Base-by-base conservation (phyloP, 2,329 filamentous ascomycete genomes). In the Cladosporium halotolerans region DNA sequence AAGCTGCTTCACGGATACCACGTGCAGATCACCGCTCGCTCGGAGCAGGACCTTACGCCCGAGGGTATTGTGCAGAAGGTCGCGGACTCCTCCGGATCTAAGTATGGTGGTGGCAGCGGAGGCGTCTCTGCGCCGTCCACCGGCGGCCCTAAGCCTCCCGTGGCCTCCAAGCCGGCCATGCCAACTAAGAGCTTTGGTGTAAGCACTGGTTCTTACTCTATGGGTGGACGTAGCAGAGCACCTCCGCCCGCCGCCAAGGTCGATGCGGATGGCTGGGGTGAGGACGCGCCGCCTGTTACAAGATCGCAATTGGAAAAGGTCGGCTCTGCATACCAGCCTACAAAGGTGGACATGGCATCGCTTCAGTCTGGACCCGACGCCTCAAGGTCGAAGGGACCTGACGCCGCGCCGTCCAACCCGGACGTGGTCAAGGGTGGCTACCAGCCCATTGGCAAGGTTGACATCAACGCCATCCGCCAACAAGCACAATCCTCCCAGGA, bases 1-100 rank as follows among this genome's bases (percentile, higher is more conserved):
- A 96, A 96, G 73, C 79, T 96, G 62, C 81, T 99, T 40, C 91
- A 96, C 74, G 84, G 93, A 61, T 99, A 97, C 71, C 93, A 99
- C 70, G 90, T 99, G 55, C 92, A 99, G 75, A 88, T 99, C 63
- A 97, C 91, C 49, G 93, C 93, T 56, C 88, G 93, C 57, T 95
- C 91, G 58, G 89, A 96, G 58, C 81, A 82, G 66, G 91, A 97
- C 67, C 81, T 99, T 57, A 89, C 86, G 28, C 88, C 91, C 36
- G 89, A 95, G 66, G 78, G 79, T 54, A 96, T 99, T 62, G 80
- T 97, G 63, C 86, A 93, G 68, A 97, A 96, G 73, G 89, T 99
- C 45, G 83, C 89, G 56, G 91, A 97, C 77, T 86, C 93, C 28
- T 97, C 93, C 41, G 93, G 93, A 56, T 83, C 92, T 58, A 97